phyloP scores from a whole-genome alignment of 129 eudicot genomes.

The Cynara cardunculus region DNA sequence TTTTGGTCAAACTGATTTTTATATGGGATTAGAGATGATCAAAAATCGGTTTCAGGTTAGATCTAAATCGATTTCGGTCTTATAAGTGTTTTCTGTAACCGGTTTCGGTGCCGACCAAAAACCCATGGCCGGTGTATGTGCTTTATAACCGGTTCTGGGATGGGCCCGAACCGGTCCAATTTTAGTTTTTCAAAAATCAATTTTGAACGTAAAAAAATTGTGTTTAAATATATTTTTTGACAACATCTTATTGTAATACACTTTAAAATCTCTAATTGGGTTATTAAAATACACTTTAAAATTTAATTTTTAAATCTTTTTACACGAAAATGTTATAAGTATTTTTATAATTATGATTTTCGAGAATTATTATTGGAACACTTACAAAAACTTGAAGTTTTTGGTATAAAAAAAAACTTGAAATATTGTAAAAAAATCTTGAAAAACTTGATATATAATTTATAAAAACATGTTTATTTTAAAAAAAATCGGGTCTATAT shows the following conservation, averaged over 20 bases:
- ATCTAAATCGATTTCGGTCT: too few species aligned
- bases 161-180: background rate
- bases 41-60: too few species aligned
- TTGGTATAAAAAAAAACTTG: too few species aligned
- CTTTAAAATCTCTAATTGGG: too few species aligned
- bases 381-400: background rate
- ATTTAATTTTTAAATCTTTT: too few species aligned
- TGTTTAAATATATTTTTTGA: too few species aligned
- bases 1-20: background rate
- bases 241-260: background rate
- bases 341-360: too few species aligned
- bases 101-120: background rate
- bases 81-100: background rate
- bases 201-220: background rate
- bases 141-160: too few species aligned
- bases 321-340: too few species aligned
- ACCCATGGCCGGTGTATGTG: background rate
- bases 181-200: background rate
- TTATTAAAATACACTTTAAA: too few species aligned
- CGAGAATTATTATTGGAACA: background rate
- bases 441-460: background rate
- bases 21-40: background rate
- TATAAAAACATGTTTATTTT: background rate
- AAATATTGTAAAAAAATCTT: too few species aligned
- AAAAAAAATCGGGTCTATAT: background rate